Evolutionary conservation across 2,329 filamentous ascomycete species (phyloP), one percentile per base, ranked within the genome.

Genomic region (Curvularia eragrostidis): DNA sequence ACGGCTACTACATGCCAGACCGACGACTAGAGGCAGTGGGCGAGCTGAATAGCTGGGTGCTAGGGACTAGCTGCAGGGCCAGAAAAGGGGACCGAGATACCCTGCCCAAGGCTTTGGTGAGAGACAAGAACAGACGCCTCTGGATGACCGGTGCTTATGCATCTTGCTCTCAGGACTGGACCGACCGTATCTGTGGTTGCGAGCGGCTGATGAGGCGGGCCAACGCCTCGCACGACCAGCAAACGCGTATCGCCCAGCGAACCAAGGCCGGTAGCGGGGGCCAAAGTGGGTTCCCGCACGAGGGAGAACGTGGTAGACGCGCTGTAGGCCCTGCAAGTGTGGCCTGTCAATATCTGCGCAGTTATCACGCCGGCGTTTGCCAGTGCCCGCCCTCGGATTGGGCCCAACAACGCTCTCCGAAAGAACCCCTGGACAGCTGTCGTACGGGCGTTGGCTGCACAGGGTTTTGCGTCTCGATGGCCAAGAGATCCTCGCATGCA

Each of bases 361-460:
- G 32, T 34, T 6, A 47, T 42, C 41, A 51, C 38, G 42, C 52
- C 24, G 23, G 18, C 34, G 18, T 26, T 9, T 15, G 49, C 39
- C 38, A 52, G 26, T 18, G 28, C 13, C 39, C 5, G 24, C 32
- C 34, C 41, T 10, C 21, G 26, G 28, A 23, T 34, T 18, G 28
- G 3, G 28, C 18, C 28, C 30, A 48, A 48, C 12, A 34, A 36
- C 30, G 42, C 15, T 46, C n/a, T 13, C 42, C 19, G 9, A 19
- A 8, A 47, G 43, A 48, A 28, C 54, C 53, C 50, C 56, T 51
- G 50, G 38, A 38, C 26, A 32, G 36, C 28, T 58, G 58, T 64
- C 59, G 59, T 57, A 56, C 52, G 63, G 48, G 59, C 55, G 57
- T 50, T 54, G 57, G 54, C 58, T 63, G 64, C 59, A 66, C 61